Conservation (phyloP, 495 filamentous ascomycete genomes). For the Penicillium subrubescens region DNA sequence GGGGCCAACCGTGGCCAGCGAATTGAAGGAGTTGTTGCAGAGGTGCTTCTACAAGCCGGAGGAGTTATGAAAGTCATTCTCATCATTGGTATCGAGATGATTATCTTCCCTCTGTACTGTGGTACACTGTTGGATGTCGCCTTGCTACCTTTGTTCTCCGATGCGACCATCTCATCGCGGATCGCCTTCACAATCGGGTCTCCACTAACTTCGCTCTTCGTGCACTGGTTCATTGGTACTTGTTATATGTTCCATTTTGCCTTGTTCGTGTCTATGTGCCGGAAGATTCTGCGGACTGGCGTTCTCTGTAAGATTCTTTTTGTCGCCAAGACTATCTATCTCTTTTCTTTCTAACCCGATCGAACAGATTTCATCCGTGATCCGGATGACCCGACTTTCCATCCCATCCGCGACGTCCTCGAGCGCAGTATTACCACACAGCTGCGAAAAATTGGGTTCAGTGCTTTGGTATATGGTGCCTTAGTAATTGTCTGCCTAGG, state of each 20-base stretch:
- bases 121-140: slow-evolving; percentile 88
- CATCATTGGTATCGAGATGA: slow-evolving; percentile 99
- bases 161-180: slow-evolving; percentile 72
- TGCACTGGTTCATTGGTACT: slow-evolving; percentile 98
- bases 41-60: slow-evolving; percentile 85
- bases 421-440: slow-evolving; percentile 92
- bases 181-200: slow-evolving; percentile 72
- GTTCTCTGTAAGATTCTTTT: slow-evolving; percentile 72
- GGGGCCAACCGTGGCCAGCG: slow-evolving; percentile 65
- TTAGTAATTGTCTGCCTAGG: slow-evolving; percentile 92
- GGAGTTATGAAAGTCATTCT: slow-evolving; percentile 97
- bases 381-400: slow-evolving; percentile 97
- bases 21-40: slow-evolving; percentile 77
- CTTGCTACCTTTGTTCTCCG: slow-evolving; percentile 82
- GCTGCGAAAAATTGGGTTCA: slow-evolving; percentile 93
- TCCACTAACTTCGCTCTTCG: slow-evolving; percentile 86
- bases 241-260: slow-evolving; percentile 99
- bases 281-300: slow-evolving; percentile 92
- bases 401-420: slow-evolving; percentile 94
- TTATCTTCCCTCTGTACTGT: slow-evolving; percentile 94
- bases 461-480: slow-evolving; percentile 91
- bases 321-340: background rate
- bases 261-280: slow-evolving; percentile 97
- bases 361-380: slow-evolving; percentile 89
- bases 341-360: background rate